These are phyloP conservation scores for Nannochloropsis gaditana DNA, from an alignment of 108 stramenopile genomes.

Conservation along the genomic window DNA sequence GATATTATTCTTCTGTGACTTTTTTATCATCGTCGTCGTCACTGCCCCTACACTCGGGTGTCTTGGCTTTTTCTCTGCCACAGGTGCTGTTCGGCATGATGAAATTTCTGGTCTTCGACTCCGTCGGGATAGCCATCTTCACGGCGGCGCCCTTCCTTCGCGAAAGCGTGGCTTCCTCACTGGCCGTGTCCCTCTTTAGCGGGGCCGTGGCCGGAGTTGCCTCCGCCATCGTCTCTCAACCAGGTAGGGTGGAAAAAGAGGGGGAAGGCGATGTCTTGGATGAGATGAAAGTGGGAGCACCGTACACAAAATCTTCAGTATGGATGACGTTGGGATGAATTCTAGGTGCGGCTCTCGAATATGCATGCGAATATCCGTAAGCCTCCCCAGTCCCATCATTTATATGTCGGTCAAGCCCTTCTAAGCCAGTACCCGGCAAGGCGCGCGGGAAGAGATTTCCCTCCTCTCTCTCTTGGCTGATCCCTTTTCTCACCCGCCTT, in stretches of 20 bases:
- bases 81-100: conserved; percentile 89
- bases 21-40: not conserved
- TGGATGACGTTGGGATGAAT: no score
- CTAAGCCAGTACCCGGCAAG: not conserved
- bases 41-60: not conserved
- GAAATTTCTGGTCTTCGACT: conserved; percentile 87
- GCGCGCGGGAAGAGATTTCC: not conserved
- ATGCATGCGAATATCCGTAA: not conserved
- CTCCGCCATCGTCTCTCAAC: conserved; percentile 77
- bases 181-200: conserved; percentile 70
- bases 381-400: not conserved
- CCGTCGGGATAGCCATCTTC: conserved; percentile 68
- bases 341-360: not conserved
- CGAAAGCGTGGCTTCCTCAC: conserved; percentile 63
- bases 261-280: not conserved
- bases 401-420: not conserved
- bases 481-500: not conserved
- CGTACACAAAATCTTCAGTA: no score
- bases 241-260: conserved; percentile 62
- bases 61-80: not conserved
- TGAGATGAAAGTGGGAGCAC: not conserved
- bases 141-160: conserved; percentile 49
- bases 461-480: not conserved
- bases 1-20: not conserved
- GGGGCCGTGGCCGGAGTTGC: conserved; percentile 75